These are phyloP conservation scores for Amanita pseudoporphyria DNA, from an alignment of 768 basidiomycete species.

Conservation along the genomic window DNA sequence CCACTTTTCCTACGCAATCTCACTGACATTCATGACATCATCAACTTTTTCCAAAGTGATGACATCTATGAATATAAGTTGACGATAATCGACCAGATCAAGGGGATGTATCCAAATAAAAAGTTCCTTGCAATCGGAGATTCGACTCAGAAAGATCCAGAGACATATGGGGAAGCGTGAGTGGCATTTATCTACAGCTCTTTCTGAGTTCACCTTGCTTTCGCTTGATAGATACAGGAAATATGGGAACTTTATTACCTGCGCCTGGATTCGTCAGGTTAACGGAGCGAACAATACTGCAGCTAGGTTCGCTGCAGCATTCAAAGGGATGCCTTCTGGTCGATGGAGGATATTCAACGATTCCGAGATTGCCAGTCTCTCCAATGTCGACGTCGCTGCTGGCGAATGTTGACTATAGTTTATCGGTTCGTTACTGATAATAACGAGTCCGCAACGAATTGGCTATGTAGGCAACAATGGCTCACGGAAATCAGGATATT, in stretches of 20 bases:
- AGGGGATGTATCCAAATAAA: conserved; percentile 32
- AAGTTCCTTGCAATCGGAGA: conserved; percentile 33
- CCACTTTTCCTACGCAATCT: conserved; percentile 31
- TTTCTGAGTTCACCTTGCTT: neutral
- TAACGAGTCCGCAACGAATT: too few relatives aligned
- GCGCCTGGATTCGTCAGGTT: conserved; percentile 36
- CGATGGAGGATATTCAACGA: conserved; percentile 27
- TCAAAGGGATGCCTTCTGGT: conserved; percentile 23
- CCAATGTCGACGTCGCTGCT: conserved; percentile 27
- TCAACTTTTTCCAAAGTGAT: conserved; percentile 19
- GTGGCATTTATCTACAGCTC: conserved; percentile 10
- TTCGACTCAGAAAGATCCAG: conserved; percentile 36
- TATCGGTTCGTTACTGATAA: neutral
- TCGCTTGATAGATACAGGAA: conserved; percentile 21
- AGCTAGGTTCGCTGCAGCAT: conserved; percentile 25
- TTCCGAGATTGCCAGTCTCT: conserved; percentile 24
- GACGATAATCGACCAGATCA: conserved; percentile 26
- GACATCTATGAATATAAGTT: conserved; percentile 27
- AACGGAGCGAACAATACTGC: conserved; percentile 32
- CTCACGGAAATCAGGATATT: too few relatives aligned
- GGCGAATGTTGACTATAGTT: conserved; percentile 21
- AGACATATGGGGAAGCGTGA: conserved; percentile 33
- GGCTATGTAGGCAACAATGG: too few relatives aligned
- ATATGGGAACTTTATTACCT: conserved; percentile 25
- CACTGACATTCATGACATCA: conserved; percentile 20